Evolutionary conservation across 2,329 filamentous ascomycete genomes (phyloP), one percentile per base, ranked within the genome.

Genomic region (Pseudogymnoascus verrucosus): DNA sequence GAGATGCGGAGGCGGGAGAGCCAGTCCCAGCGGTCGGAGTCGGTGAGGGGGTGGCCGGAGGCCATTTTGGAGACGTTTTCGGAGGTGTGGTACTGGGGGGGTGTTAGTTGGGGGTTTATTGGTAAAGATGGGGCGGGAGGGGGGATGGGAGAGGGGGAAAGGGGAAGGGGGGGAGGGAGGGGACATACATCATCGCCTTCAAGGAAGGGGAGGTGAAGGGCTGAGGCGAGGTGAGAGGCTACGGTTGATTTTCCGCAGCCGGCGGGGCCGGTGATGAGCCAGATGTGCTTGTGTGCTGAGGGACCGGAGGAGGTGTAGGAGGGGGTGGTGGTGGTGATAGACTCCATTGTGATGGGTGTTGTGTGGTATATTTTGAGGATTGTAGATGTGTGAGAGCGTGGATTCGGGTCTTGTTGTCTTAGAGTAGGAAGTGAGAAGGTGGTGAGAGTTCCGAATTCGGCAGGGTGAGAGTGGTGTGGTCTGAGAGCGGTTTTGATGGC

Each of bases 1-100:
- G 87, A 88, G 68, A 91, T 84, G 67, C 90, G 89, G 12, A 95
- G 82, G 11, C 82, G 81, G 57, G 89, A 90, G 67, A 99, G 86
- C 95, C 95, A 99, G 79, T 97, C 93, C 95, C 95, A 98, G 67
- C 95, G 89, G 77, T 99, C 95, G 65, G 87, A 88, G 73, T 99
- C 95, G 63, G 90, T 96, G 37, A 99, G 82, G 2, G 95, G 92
- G 64, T 86, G 87, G 69, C 91, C 91, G 69, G 82, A 82, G 72
- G 84, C 82, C 95, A 99, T 99, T 78, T 98, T 99, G 63, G 93
- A 88, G 70, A 93, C 87, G 77, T 93, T 97, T 71, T 89, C 81
- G 34, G 82, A 78, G 0, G 90, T 86, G 68, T 92, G 90, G 74
- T 88, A 96, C 86, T 89, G 69, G 34, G 57, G 14, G 60, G 26